Evolutionary conservation across 495 filamentous ascomycete species (phyloP).

Genomic region (Tuber calosporum): DNA sequence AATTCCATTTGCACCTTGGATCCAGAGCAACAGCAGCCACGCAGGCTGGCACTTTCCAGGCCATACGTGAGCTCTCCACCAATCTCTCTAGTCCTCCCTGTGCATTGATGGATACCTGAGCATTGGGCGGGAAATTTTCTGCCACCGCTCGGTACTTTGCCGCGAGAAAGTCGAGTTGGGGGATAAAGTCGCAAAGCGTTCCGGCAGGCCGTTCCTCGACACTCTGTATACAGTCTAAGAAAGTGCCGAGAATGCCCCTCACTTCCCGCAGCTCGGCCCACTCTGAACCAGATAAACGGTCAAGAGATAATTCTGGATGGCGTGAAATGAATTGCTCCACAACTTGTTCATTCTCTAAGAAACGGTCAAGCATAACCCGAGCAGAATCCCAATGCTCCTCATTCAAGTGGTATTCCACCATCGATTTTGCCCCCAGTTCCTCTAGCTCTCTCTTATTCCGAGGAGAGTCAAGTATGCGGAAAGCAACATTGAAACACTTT

Average conservation of each 20-base stretch:
- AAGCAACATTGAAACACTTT: conserved; percentile 1
- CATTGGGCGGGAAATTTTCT: background rate
- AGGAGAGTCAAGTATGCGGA: conserved; percentile 1
- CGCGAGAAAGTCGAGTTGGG: conserved; percentile 1
- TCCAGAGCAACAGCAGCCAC: conserved; percentile 1
- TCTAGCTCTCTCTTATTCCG: background rate
- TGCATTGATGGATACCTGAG: background rate
- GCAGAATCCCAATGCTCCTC: background rate
- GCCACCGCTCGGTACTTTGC: background rate
- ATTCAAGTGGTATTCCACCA: background rate
- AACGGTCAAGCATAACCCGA: conserved; percentile 1
- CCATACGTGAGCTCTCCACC: background rate
- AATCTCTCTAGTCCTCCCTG: background rate
- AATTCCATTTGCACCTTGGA: background rate
- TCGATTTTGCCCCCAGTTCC: background rate
- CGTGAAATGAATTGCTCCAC: background rate
- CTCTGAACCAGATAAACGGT: background rate
- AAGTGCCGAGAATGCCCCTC: conserved; percentile 1
- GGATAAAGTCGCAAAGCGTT: background rate
- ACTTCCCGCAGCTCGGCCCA: background rate
- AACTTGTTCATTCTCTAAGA: conserved; percentile 1
- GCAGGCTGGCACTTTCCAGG: background rate
- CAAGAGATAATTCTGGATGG: conserved; percentile 1
- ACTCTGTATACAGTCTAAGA: conserved; percentile 3
- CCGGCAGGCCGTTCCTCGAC: conserved; percentile 1